A percentile compares a stretch with the other conserved stretches of the same genome.
These are phyloP conservation scores for Microsporum canis DNA, from an alignment of 2,329 filamentous ascomycete species.

Conservation along the genomic window DNA sequence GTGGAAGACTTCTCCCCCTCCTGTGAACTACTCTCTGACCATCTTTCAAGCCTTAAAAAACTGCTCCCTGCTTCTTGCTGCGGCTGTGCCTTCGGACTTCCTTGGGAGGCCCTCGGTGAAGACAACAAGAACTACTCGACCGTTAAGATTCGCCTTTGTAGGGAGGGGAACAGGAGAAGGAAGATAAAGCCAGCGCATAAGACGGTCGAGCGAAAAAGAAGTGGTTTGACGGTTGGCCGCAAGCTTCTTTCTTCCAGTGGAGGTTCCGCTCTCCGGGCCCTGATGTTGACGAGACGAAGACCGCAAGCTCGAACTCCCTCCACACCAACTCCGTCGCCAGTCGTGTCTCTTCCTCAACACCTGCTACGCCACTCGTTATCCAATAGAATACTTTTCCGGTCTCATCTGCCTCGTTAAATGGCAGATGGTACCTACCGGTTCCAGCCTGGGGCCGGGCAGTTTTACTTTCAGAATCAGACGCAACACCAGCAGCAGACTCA, in stretches of 20 bases:
- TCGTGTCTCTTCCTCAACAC: constrained; percentile 14
- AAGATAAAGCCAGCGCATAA: neutral
- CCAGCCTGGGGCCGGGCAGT: constrained; percentile 43
- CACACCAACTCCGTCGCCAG: constrained; percentile 24
- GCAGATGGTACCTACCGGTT: constrained; percentile 46
- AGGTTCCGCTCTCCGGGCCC: constrained; percentile 26
- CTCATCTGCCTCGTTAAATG: constrained; percentile 42
- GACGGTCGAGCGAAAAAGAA: neutral
- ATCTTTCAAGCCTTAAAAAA: neutral
- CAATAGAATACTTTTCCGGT: constrained; percentile 26
- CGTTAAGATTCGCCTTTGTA: neutral
- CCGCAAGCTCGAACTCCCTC: constrained; percentile 29
- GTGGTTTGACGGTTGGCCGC: neutral
- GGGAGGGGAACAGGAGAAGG: neutral
- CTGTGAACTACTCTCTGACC: neutral
- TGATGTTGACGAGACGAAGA: constrained; percentile 42
- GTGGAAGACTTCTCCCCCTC: neutral
- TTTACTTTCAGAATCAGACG: constrained; percentile 35
- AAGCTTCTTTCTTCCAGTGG: neutral
- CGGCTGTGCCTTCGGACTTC: neutral
- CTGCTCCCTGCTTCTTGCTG: neutral
- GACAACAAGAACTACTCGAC: neutral
- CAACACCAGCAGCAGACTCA: constrained; percentile 32
- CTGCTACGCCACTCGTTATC: constrained; percentile 1
- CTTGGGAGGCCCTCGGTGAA: neutral